Evolutionary conservation across 352 stramenopile genomes (phyloP).

Genomic region (Saprolegnia diclina): DNA sequence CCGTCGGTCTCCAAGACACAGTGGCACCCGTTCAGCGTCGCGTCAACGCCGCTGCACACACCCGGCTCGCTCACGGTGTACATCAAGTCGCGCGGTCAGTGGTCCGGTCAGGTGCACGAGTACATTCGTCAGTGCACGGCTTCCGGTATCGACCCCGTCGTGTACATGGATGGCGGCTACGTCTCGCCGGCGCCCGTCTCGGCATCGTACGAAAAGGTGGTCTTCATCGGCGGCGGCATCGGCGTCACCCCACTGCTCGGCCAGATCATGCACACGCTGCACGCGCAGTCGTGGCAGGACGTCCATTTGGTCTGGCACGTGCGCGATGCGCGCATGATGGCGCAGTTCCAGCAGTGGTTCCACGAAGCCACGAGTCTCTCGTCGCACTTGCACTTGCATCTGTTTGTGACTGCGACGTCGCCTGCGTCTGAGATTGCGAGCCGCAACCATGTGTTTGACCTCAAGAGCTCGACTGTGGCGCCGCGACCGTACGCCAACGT

Average conservation of each 20-base stretch:
- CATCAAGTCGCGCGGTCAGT: constrained; percentile 71
- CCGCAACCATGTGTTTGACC: neutral
- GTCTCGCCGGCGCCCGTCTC: constrained; percentile 1
- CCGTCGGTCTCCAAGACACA: constrained; percentile 68
- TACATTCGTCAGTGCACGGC: constrained; percentile 2
- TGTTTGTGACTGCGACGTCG: constrained; percentile 5
- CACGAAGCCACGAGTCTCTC: neutral
- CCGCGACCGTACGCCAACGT: constrained; percentile 19
- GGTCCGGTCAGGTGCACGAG: constrained; percentile 65
- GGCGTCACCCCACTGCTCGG: constrained; percentile 28
- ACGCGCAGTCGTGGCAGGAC: constrained; percentile 16
- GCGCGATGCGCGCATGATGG: constrained; percentile 4
- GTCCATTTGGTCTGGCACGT: constrained; percentile 26
- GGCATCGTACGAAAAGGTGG: constrained; percentile 33
- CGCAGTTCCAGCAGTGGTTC: constrained; percentile 25
- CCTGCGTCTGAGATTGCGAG: neutral
- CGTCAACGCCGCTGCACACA: constrained; percentile 75
- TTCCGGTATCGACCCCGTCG: constrained; percentile 7
- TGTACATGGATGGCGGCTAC: constrained; percentile 83
- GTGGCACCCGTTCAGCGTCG: constrained; percentile 88
- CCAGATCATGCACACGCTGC: constrained; percentile 22
- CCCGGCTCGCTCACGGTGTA: constrained; percentile 81
- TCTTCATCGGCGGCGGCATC: constrained; percentile 34
- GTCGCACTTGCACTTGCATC: neutral
- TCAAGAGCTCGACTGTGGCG: neutral